Base-by-base conservation (phyloP, 257 asterid genomes). In the Cordia subcordata region DNA sequence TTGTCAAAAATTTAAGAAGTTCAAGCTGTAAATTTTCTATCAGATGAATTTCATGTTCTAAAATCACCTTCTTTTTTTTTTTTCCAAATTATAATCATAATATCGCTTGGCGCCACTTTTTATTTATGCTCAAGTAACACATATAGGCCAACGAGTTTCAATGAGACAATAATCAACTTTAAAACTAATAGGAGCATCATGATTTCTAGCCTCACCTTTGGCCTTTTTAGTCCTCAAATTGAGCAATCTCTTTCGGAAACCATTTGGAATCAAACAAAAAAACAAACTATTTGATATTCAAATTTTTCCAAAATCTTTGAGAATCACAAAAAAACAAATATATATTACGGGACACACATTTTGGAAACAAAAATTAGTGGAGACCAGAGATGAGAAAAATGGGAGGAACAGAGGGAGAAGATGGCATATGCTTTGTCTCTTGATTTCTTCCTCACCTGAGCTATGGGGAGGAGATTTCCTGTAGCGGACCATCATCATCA, bases 401-500 rank as follows among this genome's bases (percentile, higher is more conserved):
- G n/a, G 5, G 4, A 51, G 61, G 27, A 5, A 51, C 20, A 54
- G 47, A 42, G 16, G 19, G 11, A 50, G 16, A 40, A 15, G n/a
- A 6, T 21, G 3, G 47, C 4, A 44, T 45, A 16, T 47, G 11
- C 53, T 27, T 35, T 6, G 23, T 58, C 27, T 58, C 59, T 53
- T 19, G 49, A 14, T 18, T 38, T n/a, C n/a, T 45, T 23, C 35
- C 46, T 49, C 54, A 8, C 14, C 37, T 22, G 27, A 63, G 49
- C 65, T 58, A 84, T 82, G 88, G 94, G 90, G 60, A 82, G 76
- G 61, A 62, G 68, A 49, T 65, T 63, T 75, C 77, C 83, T 52
- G 18, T 59, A 64, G 80, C 72, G 55, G 63, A 65, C 52, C 12
- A 22, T 44, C 69, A 32, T 42, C 68, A n/a, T n/a, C n/a, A n/a